Base-by-base conservation (phyloP, 2,329 filamentous ascomycete genomes). In the Stachybotrys elegans region DNA sequence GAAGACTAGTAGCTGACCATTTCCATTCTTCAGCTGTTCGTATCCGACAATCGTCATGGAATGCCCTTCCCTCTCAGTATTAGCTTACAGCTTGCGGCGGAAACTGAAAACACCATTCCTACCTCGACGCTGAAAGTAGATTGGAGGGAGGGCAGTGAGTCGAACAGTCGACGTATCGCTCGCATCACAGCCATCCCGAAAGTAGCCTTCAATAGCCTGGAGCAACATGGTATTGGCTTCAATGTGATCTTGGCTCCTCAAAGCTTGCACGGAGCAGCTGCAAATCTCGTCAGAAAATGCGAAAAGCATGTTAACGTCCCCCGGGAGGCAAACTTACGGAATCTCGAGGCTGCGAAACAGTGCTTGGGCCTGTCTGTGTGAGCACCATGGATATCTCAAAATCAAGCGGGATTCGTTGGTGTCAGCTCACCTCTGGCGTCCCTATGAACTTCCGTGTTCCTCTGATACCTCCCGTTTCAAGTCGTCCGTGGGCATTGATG, bases 381-480 rank as follows among this genome's bases (percentile, higher is more conserved):
- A 47, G 45, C 32, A n/a, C n/a, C n/a, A n/a, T n/a, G n/a, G n/a
- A n/a, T n/a, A n/a, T n/a, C n/a, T n/a, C 8, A 29, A 9, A 29
- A n/a, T 8, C 8, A 9, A 29, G 25, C 25, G 25, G 25, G 34
- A 13, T 36, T 16, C 11, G 5, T 20, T 36, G 34, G 16, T 17
- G 9, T 29, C 5, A 13, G 22, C 60, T 52, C 70, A 88, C 87
- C 72, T 97, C 92, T 8, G 88, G 83, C 2, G 92, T 96, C 14
- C 92, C 92, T 54, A 97, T 97, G 59, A 93, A 97, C 63, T 96
- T 97, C 48, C 93, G 80, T 0, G 91, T 95, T n/a, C 84, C 84
- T 50, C 73, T 80, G 50, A 97, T 86, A 1, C 90, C 89, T 3
- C 92, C 92, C 1, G 91, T 96, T 64, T 97, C 89, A 3, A 79